Percentiles rank a stretch among this genome's conserved stretches.
These are phyloP conservation scores for Setaria viridis DNA, from an alignment of 202 grass and related monocot species.

Conservation along the genomic window DNA sequence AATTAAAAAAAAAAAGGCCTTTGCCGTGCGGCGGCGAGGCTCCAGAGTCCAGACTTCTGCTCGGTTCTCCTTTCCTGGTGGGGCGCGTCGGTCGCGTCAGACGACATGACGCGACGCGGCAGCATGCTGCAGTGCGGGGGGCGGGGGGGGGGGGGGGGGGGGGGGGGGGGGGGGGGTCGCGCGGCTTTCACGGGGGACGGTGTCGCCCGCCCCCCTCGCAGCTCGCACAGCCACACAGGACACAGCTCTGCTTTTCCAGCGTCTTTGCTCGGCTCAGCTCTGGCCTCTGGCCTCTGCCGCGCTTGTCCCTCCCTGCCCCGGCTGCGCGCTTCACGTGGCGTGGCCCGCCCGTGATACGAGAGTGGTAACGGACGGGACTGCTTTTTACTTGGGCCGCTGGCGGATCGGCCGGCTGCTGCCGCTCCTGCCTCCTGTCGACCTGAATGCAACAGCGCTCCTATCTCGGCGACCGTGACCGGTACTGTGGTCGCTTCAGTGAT, in stretches of 20 bases:
- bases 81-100: background rate
- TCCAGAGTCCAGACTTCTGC: background rate
- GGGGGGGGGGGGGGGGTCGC: background rate
- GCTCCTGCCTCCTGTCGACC: background rate
- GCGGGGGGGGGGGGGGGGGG: too few relatives aligned
- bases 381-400: background rate
- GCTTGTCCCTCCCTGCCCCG: background rate
- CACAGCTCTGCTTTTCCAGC: too few relatives aligned
- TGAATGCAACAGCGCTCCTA: constrained; percentile 34
- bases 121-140: background rate
- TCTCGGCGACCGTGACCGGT: background rate
- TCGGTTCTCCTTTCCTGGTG: background rate
- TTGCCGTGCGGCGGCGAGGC: constrained; percentile 3
- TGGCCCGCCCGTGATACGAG: constrained; percentile 33
- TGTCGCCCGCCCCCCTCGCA: background rate
- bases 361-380: background rate
- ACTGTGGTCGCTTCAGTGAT: background rate
- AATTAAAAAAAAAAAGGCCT: background rate
- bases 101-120: constrained; percentile 11
- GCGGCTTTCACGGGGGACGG: constrained; percentile 50
- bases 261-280: background rate
- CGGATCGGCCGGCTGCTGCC: too few relatives aligned
- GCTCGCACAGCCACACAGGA: too few relatives aligned
- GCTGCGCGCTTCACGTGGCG: constrained; percentile 43
- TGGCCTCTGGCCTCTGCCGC: background rate